phyloP scores from a whole-genome alignment of 805 yeast genomes.

The Kodamaea laetipori region DNA sequence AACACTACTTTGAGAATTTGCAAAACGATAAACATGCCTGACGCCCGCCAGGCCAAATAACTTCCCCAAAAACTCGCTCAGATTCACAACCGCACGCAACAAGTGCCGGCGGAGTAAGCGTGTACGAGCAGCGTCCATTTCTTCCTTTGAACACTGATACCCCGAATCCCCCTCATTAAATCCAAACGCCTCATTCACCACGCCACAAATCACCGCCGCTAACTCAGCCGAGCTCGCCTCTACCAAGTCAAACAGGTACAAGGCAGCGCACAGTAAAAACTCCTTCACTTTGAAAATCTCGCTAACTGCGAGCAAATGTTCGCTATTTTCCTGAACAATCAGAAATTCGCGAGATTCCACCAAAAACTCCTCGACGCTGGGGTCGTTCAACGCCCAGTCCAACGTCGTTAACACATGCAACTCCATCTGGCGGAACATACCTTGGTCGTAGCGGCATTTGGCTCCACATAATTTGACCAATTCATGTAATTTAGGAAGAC shows the following conservation, averaged over 20 bases:
- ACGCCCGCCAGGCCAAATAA: constrained; percentile 33
- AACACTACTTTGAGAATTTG: constrained; percentile 3
- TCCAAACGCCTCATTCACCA: constrained; percentile 20
- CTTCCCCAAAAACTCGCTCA: constrained; percentile 31
- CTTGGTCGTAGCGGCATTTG: constrained; percentile 50
- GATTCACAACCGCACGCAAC: constrained; percentile 28
- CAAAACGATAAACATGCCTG: constrained; percentile 24
- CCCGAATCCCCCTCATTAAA: too few species aligned
- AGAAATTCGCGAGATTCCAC: constrained; percentile 33
- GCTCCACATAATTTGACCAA: constrained; percentile 72
- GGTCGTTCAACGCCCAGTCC: constrained; percentile 71
- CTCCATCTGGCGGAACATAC: constrained; percentile 69
- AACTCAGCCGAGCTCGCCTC: constrained; percentile 32
- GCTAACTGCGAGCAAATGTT: background rate
- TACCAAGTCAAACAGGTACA: constrained; percentile 49
- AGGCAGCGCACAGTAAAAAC: constrained; percentile 49
- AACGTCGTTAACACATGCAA: constrained; percentile 69
- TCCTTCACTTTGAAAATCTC: constrained; percentile 51
- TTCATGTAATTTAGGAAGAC: constrained; percentile 74
- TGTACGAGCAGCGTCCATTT: constrained; percentile 8
- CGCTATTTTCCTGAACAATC: constrained; percentile 10
- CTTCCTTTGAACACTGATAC: constrained; percentile 11
- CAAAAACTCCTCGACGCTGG: constrained; percentile 47
- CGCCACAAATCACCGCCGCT: constrained; percentile 33
- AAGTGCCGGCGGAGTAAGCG: constrained; percentile 28